phyloP scores from a whole-genome alignment of 306 rosid species.

The Prunus kanzakura region DNA sequence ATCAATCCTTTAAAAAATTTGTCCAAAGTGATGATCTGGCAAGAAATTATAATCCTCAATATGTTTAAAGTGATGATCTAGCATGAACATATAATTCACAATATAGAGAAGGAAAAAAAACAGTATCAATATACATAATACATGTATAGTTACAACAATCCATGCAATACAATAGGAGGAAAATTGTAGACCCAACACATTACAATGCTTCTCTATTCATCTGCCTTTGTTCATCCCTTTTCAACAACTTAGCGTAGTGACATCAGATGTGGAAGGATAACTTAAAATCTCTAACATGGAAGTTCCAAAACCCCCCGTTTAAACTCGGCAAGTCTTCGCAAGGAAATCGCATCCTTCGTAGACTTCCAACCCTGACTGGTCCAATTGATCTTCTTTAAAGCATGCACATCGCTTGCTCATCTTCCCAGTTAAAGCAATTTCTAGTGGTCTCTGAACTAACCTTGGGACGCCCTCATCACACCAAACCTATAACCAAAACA shows the following conservation, averaged over 20 bases:
- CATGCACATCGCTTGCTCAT: conserved; percentile 92
- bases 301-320: not conserved
- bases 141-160: not conserved
- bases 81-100: not conserved
- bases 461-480: conserved; percentile 87
- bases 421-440: conserved; percentile 88
- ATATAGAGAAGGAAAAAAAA: not conserved
- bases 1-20: no score
- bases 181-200: not conserved
- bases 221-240: not conserved
- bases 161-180: not conserved
- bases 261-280: not conserved
- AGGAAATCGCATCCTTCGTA: conserved; percentile 74
- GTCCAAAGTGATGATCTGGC: no score
- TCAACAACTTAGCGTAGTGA: not conserved
- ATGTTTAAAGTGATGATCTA: not conserved
- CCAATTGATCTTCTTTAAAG: conserved; percentile 69
- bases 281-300: not conserved
- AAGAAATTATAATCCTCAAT: no score
- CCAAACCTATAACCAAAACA: conserved; percentile 66
- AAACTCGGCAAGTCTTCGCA: conserved; percentile 61
- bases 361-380: conserved; percentile 66
- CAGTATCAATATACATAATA: not conserved
- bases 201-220: not conserved
- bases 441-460: conserved; percentile 75